A percentile compares a stretch with the other conserved stretches of the same genome.
These are phyloP conservation scores for Pleurotus platypus DNA, from an alignment of 768 basidiomycete genomes.

Conservation along the genomic window DNA sequence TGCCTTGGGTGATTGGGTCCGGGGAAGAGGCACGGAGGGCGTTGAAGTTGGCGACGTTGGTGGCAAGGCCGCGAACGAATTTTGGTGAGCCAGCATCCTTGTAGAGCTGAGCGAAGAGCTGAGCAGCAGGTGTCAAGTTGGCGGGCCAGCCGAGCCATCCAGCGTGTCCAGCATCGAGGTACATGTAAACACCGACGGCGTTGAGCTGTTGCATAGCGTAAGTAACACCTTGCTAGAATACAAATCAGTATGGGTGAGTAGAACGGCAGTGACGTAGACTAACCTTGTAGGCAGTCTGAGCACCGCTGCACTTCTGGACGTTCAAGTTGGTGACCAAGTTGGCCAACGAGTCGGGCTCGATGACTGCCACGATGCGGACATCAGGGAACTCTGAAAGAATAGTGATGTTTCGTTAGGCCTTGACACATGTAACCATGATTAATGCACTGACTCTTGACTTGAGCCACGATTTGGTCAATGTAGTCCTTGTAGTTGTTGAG, in stretches of 20 bases:
- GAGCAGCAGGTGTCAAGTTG: conserved; percentile 55
- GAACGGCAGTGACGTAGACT: conserved; percentile 1
- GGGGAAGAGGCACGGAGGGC: conserved; percentile 40
- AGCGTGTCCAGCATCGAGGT: conserved; percentile 61
- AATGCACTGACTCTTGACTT: conserved; percentile 41
- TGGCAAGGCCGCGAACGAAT: conserved; percentile 61
- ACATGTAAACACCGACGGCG: conserved; percentile 53
- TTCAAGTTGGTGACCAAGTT: conserved; percentile 68
- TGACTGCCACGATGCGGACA: conserved; percentile 60
- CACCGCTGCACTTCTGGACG: conserved; percentile 52
- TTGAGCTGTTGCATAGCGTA: conserved; percentile 58
- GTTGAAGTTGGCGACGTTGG: conserved; percentile 37
- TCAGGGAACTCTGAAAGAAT: conserved; percentile 43
- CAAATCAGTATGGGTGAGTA: background rate
- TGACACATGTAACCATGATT: background rate
- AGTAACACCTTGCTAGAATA: conserved; percentile 37
- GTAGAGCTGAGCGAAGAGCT: conserved; percentile 49
- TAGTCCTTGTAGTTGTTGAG: conserved; percentile 53
- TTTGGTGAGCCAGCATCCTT: conserved; percentile 47
- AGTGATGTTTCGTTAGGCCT: background rate
- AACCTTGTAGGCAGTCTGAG: conserved; percentile 48
- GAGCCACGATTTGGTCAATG: conserved; percentile 60
- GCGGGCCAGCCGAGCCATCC: conserved; percentile 71
- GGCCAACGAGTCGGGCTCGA: conserved; percentile 66
- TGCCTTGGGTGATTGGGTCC: conserved; percentile 58